Evolutionary conservation across 345 rosid species (phyloP), one percentile per base, ranked within the genome.

Genomic region (Eucalyptus albens): DNA sequence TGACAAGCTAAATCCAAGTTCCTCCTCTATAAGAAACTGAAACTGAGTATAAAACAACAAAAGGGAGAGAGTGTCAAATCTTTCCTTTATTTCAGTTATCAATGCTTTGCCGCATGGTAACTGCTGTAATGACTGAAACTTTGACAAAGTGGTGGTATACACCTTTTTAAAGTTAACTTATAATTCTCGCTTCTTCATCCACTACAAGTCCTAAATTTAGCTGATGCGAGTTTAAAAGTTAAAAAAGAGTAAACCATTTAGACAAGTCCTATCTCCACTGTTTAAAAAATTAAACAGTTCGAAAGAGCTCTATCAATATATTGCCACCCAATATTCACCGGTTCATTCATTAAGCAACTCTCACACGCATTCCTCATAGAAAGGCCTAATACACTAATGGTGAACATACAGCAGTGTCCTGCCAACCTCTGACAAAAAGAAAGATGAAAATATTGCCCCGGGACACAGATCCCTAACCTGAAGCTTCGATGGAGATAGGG

Each of bases 401-500:
- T 21, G 83, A 37, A 40, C 27, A 77, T 37, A 77, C 45, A 37
- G 83, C 77, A 65, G 40, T 65, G 77, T 65, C 77, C 77, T n/a
- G 9, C 37, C 37, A 65, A n/a, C 21, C 77, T 65, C 77, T 65
- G 77, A 65, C 33, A 65, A 65, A 15, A 15, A 65, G 77, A 8
- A 77, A 77, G 45, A 45, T 21, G 81, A 72, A 72, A 72, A 37
- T 37, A 72, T 72, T 72, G 45, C 83, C 45, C 27, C 27, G 11
- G 83, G 47, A 77, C 56, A 88, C 87, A 83, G 40, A 59, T 56
- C 87, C 87, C 72, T 53, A 59, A 90, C 90, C n/a, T 83, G 88
- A 55, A 95, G 96, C 98, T 96, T 96, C 87, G 96, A 95, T 89
- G 92, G 89, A 80, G 93, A 93, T 49, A 91, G 44, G 83, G 93